Base-by-base conservation (phyloP, 2,329 filamentous ascomycete genomes). In the Aureobasidium sp. region DNA sequence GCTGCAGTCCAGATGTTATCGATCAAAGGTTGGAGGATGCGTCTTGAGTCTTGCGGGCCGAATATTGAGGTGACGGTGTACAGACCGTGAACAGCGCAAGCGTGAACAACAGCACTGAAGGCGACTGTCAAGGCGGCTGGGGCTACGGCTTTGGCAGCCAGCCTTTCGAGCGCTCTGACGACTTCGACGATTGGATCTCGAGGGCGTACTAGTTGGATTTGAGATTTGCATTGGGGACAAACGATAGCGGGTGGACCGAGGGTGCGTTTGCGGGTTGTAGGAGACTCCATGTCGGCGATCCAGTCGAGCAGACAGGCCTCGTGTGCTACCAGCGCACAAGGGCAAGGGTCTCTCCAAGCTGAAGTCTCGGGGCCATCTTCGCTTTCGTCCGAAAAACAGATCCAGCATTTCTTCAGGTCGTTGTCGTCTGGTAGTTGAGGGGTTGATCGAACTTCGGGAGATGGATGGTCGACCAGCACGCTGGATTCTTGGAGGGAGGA, bases 231-330 rank as follows among this genome's bases (percentile, higher is more conserved):
- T 65, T 96, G 89, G 2, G 93, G 93, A 72, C 94, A 99, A 60
- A 84, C 78, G 66, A 97, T 85, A 64, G 86, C 86, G 61, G 85
- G 84, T 32, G 71, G 72, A 27, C 70, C 70, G 23, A 72, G 79
- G 74, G 63, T 75, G 72, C 64, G 73, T 67, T 77, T 74, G 66
- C 78, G 76, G 64, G 78, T 70, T 20, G 82, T 76, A 1, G 83
- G 83, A 26, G 82, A 79, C 75, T 97, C 91, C 71, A 91, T 84
- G 71, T 96, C 91, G n/a, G 90, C 88, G 20, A 97, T 88, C 92
- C 92, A 99, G 69, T 91, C 88, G 42, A 97, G 80, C 67, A 97
- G 82, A 72, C 92, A 96, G 64, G 86, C 84, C 73, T 97, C 91
- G 73, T 99, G 94, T 1, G 92, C 94, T 62, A 90, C 89, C 42